Evolutionary conservation across 2,329 filamentous ascomycete genomes (phyloP).

Genomic region (Aspergillus pseudoglaucus): DNA sequence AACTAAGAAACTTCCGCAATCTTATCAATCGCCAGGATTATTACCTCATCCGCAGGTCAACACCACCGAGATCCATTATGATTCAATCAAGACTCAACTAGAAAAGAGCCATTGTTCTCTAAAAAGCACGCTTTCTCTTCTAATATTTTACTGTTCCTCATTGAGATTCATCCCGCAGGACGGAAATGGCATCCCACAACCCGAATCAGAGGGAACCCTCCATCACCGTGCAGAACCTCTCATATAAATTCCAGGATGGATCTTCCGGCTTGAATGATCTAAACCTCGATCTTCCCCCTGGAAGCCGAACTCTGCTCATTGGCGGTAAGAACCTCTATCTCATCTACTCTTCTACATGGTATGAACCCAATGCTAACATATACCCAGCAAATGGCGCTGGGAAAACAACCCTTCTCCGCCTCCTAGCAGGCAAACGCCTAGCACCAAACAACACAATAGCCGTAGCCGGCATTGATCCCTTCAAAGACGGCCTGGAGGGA

Average conservation of each 20-base stretch:
- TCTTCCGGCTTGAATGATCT: constrained; percentile 71
- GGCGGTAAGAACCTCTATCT: constrained; percentile 52
- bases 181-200: neutral
- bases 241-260: constrained; percentile 83
- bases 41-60: constrained; percentile 13
- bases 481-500: constrained; percentile 81
- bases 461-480: constrained; percentile 82
- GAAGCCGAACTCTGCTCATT: constrained; percentile 83
- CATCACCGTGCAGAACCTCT: constrained; percentile 69
- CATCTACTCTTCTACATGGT: neutral
- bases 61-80: neutral
- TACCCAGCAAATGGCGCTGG: constrained; percentile 78
- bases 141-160: neutral
- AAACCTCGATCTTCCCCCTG: constrained; percentile 67
- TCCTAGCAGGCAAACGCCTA: constrained; percentile 91
- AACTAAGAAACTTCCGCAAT: neutral
- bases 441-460: constrained; percentile 67
- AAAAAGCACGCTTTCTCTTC: neutral
- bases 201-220: constrained; percentile 35
- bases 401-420: constrained; percentile 91
- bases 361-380: neutral
- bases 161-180: neutral
- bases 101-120: too few relatives aligned
- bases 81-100: neutral
- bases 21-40: neutral